Evolutionary conservation across 2,329 filamentous ascomycete species (phyloP), one percentile per base, ranked within the genome.

Genomic region (Paraconiothyrium brasiliense): DNA sequence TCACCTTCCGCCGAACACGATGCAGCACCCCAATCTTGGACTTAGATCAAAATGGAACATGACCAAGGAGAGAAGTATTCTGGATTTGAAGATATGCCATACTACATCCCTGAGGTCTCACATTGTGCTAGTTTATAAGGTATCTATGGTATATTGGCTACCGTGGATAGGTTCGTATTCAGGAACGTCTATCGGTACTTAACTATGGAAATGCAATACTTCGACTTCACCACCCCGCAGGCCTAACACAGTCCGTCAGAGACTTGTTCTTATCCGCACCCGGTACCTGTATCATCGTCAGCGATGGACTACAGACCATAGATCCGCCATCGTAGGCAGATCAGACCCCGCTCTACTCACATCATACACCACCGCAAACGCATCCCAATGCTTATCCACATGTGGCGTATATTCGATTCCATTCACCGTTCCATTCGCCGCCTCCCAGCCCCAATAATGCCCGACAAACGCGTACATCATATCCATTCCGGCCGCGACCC

Each of bases 401-500:
- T 84, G 82, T 39, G 86, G 81, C 4, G 80, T 79, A 71, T 89
- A 88, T 75, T 90, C 88, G 54, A 86, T 81, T n/a, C 60, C 70
- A 39, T 81, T 74, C 2, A 84, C 83, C 24, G 87, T 73, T 0
- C 65, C 63, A 24, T 76, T 71, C 0, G 86, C 84, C 14, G 80
- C 71, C 1, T 80, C 79, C 20, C 81, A 77, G 1, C 86, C 86
- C 73, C 83, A 89, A 14, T 83, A 72, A 44, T 80, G 75, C 41
- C 69, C 79, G 34, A 89, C 76, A 68, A 84, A 88, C 0, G 84
- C 86, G 68, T 87, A 79, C 60, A 80, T 85, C 61, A 84, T 81
- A 77, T 89, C 87, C 57, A 87, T 87, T 0, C 87, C 87, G 0
- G 87, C 86, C 54, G 82, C 83, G 9, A 89, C 82, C 0, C 89